Conservation (phyloP, 192 early-diverging fungal species). For the Coemansia sp. region DNA sequence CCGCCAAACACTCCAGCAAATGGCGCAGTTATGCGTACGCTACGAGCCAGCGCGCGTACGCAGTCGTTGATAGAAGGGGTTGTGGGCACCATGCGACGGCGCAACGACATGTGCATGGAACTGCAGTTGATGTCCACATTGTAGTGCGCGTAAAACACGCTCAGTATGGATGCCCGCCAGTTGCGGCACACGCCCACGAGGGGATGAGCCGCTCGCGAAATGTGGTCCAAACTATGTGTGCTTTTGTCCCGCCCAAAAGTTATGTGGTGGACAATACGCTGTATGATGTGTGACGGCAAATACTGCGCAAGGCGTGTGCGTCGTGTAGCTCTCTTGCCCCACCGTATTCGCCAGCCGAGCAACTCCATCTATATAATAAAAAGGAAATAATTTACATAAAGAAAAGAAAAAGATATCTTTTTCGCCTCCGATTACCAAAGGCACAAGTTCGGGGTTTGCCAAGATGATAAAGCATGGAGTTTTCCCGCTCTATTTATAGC, state of each 20-base stretch:
- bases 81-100: constrained; percentile 28
- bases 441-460: too few species aligned
- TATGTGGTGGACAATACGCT: constrained; percentile 36
- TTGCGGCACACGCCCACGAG: constrained; percentile 34
- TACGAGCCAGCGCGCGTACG: constrained; percentile 27
- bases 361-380: not conserved
- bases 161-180: constrained; percentile 36
- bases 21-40: constrained; percentile 34
- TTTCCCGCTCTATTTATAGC: too few species aligned
- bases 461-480: not conserved
- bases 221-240: constrained; percentile 18
- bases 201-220: constrained; percentile 18
- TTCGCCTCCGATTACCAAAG: too few species aligned
- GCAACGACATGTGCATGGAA: constrained; percentile 27
- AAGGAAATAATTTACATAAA: not conserved
- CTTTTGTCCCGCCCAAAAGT: constrained; percentile 12
- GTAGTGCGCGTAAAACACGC: constrained; percentile 40
- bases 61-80: constrained; percentile 14
- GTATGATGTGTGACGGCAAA: constrained; percentile 38
- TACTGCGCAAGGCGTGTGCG: constrained; percentile 20
- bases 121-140: constrained; percentile 39
- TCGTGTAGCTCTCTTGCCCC: not conserved
- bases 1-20: constrained; percentile 45
- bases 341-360: not conserved
- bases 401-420: constrained; percentile 1